Conservation (phyloP, 2,329 filamentous ascomycete species). For the Sporothrix pseudoabietina region DNA sequence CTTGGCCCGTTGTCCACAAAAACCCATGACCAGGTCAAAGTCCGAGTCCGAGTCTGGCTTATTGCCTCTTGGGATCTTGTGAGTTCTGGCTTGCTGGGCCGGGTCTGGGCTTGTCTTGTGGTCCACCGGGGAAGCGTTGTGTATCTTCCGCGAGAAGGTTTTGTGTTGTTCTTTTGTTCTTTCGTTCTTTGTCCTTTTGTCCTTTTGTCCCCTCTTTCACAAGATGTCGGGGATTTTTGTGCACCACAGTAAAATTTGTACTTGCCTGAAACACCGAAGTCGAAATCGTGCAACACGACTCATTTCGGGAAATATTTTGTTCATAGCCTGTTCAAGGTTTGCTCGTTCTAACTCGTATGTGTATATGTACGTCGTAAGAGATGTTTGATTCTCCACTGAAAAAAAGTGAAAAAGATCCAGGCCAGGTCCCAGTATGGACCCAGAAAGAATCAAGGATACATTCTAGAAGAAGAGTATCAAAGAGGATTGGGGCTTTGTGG, state of each 20-base stretch:
- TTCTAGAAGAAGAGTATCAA: too few species aligned
- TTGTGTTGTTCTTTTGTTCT: not conserved
- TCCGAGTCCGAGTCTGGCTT: too few species aligned
- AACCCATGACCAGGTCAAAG: not conserved
- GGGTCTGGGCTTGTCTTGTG: not conserved
- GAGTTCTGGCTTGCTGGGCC: not conserved
- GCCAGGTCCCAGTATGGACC: not conserved
- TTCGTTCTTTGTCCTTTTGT: too few species aligned
- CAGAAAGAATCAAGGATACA: not conserved
- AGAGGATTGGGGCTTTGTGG: not conserved
- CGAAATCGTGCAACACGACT: constrained; percentile 19
- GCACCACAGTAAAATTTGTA: too few species aligned
- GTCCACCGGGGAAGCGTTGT: not conserved
- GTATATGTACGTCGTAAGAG: too few species aligned
- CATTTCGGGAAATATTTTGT: constrained; percentile 11
- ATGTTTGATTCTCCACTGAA: not conserved
- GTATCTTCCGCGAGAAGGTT: not conserved
- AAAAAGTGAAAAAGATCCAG: not conserved
- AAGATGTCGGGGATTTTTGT: not conserved
- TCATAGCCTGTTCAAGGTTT: not conserved
- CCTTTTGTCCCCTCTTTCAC: not conserved
- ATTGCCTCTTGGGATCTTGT: not conserved
- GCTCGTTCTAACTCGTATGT: too few species aligned
- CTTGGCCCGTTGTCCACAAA: too few species aligned
- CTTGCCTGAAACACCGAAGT: constrained; percentile 14